Base-by-base conservation (phyloP, 2,329 filamentous ascomycete species). In the Aspergillus amoenus region DNA sequence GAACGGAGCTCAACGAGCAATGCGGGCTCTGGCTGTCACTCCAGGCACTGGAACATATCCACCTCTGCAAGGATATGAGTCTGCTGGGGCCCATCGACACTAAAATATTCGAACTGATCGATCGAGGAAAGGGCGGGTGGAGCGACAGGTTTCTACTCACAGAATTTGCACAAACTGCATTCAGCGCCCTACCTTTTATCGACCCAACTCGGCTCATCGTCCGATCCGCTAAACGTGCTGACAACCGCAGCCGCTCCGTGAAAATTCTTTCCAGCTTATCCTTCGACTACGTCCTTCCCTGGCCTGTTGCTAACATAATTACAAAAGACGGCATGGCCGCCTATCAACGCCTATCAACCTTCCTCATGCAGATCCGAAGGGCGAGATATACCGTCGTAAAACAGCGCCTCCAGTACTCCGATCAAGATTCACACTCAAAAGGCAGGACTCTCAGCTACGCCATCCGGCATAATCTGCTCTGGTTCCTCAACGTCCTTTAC, bases 61-160 rank as follows among this genome's bases (percentile, higher is more conserved):
- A 92, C 70, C 81, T 96, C 21, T 88, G 89, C 73, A 84, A 84
- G 15, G 87, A 97, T 65, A 90, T 91, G 2, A 82, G 85, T 1
- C 77, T 86, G 0, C 84, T 88, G 1, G 83, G 88, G 46, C 73
- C 77, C 0, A 88, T 96, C 64, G 84, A 88, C 12, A 80, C 81
- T 24, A 82, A 83, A 12, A 72, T 97, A 1, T 96, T 96, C 68
- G 84, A 87, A 55, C 86, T 88, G 48, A 82, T 97, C 44, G 89
- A 94, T 63, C 79, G 73, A 48, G 75, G 76, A 12, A 73, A 80
- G 77, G 68, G 73, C 68, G 73, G 73, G 37, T 97, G 92, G 93
- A 87, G 88, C 60, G 91, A 97, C 70, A 84, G 87, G 18, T 96
- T 93, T 67, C 81, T 89, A 0, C 78, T 97, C 27, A 94, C 89